phyloP scores from a whole-genome alignment of 2,329 filamentous ascomycete species.

The Hypoxylon sp. region DNA sequence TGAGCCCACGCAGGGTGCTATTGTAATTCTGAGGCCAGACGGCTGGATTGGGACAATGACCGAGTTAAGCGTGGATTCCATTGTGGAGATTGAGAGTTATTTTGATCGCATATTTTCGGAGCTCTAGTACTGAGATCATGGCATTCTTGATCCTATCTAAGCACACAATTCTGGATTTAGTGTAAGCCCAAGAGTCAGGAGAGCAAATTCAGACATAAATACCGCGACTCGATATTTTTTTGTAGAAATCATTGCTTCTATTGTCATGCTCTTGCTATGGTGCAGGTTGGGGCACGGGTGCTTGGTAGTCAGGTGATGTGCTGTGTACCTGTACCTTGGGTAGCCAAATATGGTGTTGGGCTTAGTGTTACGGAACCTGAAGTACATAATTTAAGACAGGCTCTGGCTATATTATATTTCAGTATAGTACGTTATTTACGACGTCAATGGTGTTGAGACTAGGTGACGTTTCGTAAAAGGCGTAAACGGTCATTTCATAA shows the following conservation, averaged over 20 bases:
- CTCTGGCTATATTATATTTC: background rate
- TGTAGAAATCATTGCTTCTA: background rate
- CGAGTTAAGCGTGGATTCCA: background rate
- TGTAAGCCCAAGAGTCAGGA: background rate
- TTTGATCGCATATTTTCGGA: constrained; percentile 17
- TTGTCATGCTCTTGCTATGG: background rate
- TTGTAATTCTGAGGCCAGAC: constrained; percentile 49
- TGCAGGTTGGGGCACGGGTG: background rate
- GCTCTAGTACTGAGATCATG: background rate
- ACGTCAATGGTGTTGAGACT: background rate
- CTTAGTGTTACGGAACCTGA: background rate
- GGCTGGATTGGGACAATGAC: constrained; percentile 48
- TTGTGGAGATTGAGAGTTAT: constrained; percentile 32
- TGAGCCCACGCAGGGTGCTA: constrained; percentile 31
- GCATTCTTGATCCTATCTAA: background rate
- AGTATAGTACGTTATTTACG: background rate
- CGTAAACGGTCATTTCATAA: background rate
- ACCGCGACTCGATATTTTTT: background rate
- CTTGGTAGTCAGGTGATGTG: background rate
- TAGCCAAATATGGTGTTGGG: background rate
- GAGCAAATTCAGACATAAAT: background rate
- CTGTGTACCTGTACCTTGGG: background rate
- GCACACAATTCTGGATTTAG: background rate
- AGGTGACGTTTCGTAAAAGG: background rate
- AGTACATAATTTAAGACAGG: background rate